A percentile compares a stretch with the other conserved stretches of the same genome.
Evolutionary conservation across 2,329 filamentous ascomycete species (phyloP).

Genomic region (Cryphonectria parasitica): DNA sequence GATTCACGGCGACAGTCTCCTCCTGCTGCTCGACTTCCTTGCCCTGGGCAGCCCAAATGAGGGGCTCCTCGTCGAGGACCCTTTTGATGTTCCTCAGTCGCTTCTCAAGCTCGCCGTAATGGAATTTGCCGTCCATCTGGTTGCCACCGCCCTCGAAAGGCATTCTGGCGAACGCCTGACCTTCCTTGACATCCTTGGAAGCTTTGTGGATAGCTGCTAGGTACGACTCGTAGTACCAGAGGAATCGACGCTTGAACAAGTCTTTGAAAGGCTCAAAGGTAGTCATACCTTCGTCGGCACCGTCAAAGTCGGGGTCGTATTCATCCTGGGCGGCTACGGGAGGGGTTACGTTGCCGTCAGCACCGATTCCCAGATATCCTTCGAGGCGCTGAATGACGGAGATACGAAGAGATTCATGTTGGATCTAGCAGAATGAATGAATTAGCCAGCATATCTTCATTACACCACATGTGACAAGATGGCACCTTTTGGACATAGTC

Average conservation of each 20-base stretch:
- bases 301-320: slow-evolving; percentile 54
- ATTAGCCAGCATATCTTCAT: background rate
- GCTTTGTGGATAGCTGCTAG: slow-evolving; percentile 70
- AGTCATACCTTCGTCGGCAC: slow-evolving; percentile 52
- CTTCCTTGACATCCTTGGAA: slow-evolving; percentile 64
- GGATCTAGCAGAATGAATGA: slow-evolving; percentile 61
- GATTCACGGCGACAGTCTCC: slow-evolving; percentile 75
- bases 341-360: slow-evolving; percentile 48
- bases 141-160: slow-evolving; percentile 82
- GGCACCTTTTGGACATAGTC: slow-evolving; percentile 80
- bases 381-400: slow-evolving; percentile 87
- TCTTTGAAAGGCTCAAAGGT: slow-evolving; percentile 88
- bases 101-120: slow-evolving; percentile 74
- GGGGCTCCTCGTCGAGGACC: slow-evolving; percentile 72
- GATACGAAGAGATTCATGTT: slow-evolving; percentile 86
- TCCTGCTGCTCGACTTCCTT: slow-evolving; percentile 63
- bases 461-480: too few species aligned
- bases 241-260: slow-evolving; percentile 84
- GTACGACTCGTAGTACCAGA: slow-evolving; percentile 96
- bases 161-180: slow-evolving; percentile 74
- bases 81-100: slow-evolving; percentile 72
- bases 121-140: slow-evolving; percentile 83
- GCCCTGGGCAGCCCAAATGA: slow-evolving; percentile 73
- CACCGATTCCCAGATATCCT: slow-evolving; percentile 69
- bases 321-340: slow-evolving; percentile 41